Conservation (phyloP, 768 basidiomycete genomes). For the Phylloporus sp. region DNA sequence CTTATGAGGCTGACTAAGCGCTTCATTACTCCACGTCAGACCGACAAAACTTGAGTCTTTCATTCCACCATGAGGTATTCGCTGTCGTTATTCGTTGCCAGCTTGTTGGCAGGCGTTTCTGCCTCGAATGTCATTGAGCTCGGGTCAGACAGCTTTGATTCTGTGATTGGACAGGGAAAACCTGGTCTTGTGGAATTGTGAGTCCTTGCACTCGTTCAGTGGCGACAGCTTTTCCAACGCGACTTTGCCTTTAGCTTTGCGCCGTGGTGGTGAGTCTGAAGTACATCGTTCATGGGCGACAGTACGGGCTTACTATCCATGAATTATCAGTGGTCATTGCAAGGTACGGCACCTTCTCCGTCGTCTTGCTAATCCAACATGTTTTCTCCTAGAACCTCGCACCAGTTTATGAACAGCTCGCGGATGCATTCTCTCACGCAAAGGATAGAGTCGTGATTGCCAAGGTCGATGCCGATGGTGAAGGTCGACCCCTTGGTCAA, state of each 20-base stretch:
- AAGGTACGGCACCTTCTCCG: slow-evolving; percentile 49
- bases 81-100: slow-evolving; percentile 51
- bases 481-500: slow-evolving; percentile 68
- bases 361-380: not conserved
- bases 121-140: slow-evolving; percentile 88
- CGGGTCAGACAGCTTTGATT: slow-evolving; percentile 69
- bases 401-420: slow-evolving; percentile 84
- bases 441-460: slow-evolving; percentile 85
- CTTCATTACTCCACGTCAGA: slow-evolving; percentile 29
- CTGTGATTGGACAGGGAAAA: slow-evolving; percentile 69
- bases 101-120: slow-evolving; percentile 49
- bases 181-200: slow-evolving; percentile 91
- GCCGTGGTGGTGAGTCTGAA: slow-evolving; percentile 73
- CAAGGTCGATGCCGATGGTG: slow-evolving; percentile 91
- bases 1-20: slow-evolving; percentile 22
- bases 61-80: slow-evolving; percentile 53
- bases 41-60: too few species aligned
- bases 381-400: slow-evolving; percentile 66
- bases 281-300: not conserved
- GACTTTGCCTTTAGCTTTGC: slow-evolving; percentile 54
- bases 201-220: slow-evolving; percentile 31
- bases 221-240: not conserved
- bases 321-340: slow-evolving; percentile 68
- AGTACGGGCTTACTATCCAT: slow-evolving; percentile 3
- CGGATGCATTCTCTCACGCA: slow-evolving; percentile 74